Evolutionary conservation across 2,329 filamentous ascomycete species (phyloP).

Genomic region (Fusarium gaditjirri): DNA sequence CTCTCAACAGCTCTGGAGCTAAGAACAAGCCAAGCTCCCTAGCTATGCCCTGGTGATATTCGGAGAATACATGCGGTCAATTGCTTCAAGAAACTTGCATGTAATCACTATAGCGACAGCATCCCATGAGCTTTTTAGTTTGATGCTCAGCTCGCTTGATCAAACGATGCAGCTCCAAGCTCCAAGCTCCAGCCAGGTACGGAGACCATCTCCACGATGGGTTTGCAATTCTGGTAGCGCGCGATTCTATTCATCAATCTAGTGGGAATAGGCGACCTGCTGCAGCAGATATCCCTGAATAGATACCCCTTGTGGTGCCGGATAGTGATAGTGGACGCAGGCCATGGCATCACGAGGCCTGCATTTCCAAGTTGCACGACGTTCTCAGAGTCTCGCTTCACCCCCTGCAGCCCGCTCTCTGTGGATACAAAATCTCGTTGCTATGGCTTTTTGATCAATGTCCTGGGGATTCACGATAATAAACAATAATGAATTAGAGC

Average conservation of each 20-base stretch:
- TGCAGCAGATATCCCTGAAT: conserved; percentile 32
- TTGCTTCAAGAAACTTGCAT: conserved; percentile 29
- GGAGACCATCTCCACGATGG: conserved; percentile 25
- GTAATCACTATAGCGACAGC: conserved; percentile 33
- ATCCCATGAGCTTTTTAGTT: conserved; percentile 31
- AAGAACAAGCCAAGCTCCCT: conserved; percentile 31
- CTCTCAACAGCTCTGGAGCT: conserved; percentile 27
- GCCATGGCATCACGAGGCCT: conserved; percentile 38
- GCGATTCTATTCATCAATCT: conserved; percentile 24
- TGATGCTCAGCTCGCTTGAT: conserved; percentile 33
- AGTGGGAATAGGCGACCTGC: conserved; percentile 18
- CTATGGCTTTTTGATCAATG: conserved; percentile 25
- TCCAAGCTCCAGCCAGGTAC: conserved; percentile 28
- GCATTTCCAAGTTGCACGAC: conserved; percentile 38
- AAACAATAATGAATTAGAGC: conserved; percentile 19
- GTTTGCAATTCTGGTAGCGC: conserved; percentile 10
- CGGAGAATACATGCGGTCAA: conserved; percentile 24
- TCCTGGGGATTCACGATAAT: conserved; percentile 12
- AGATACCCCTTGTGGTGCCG: conserved; percentile 18
- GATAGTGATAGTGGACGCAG: conserved; percentile 30
- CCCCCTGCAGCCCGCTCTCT: conserved; percentile 33
- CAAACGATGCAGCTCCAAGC: conserved; percentile 25
- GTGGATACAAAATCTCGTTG: conserved; percentile 34
- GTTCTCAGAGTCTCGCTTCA: conserved; percentile 32
- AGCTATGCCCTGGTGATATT: conserved; percentile 31